Evolutionary conservation across 176 grass and related monocot species (phyloP).

Genomic region (Otatea glauca): DNA sequence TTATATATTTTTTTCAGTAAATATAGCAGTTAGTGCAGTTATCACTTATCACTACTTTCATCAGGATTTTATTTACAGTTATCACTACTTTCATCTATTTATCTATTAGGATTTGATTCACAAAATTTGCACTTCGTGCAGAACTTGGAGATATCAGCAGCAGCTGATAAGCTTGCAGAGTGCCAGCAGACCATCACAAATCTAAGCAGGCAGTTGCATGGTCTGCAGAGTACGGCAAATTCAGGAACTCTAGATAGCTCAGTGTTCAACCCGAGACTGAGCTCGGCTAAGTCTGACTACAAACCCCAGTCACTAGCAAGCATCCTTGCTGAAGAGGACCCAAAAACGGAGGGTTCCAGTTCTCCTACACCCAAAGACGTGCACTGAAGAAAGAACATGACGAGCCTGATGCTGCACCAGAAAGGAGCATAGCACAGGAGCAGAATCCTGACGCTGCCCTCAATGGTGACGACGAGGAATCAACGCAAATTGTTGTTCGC

Average conservation of each 20-base stretch:
- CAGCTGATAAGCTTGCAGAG: conserved; percentile 70
- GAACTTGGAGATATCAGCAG: conserved; percentile 54
- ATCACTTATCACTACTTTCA: not conserved
- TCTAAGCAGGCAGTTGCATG: conserved; percentile 64
- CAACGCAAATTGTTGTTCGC: not conserved
- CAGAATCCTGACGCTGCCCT: not conserved
- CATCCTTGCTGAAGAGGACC: conserved; percentile 41
- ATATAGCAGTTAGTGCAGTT: not conserved
- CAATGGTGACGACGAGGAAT: not conserved
- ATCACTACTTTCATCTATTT: not conserved
- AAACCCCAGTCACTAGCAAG: conserved; percentile 51
- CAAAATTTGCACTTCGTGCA: conserved; percentile 35
- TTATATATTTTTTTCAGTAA: not conserved
- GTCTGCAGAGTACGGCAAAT: conserved; percentile 45
- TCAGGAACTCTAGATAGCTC: conserved; percentile 24
- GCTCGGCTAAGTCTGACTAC: conserved; percentile 37
- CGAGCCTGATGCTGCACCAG: not conserved
- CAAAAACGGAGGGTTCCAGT: not conserved
- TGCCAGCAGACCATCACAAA: conserved; percentile 75
- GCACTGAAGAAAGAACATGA: conserved; percentile 28
- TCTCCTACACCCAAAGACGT: conserved; percentile 7
- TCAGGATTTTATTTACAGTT: not conserved
- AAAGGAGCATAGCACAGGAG: not conserved
- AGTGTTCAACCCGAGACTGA: conserved; percentile 8
- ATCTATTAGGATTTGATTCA: not conserved